These are phyloP conservation scores for Sporothrix pseudoabietina DNA, from an alignment of 2,329 filamentous ascomycete species.

Conservation along the genomic window DNA sequence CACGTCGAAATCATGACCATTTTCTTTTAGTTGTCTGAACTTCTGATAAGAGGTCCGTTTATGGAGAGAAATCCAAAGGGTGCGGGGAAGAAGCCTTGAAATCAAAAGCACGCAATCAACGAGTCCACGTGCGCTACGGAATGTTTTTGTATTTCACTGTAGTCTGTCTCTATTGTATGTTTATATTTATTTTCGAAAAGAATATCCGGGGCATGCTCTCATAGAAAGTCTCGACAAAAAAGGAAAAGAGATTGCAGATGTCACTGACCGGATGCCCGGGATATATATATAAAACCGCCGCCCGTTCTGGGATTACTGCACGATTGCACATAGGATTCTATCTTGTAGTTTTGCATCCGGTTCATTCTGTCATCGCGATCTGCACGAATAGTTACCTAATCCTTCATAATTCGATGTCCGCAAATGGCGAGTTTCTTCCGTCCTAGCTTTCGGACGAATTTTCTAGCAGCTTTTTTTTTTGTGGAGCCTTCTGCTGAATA, in stretches of 20 bases:
- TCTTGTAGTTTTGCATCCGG: not conserved
- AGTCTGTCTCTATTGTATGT: not conserved
- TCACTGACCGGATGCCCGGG: not conserved
- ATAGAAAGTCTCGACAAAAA: not conserved
- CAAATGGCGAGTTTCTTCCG: not conserved
- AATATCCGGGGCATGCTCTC: not conserved
- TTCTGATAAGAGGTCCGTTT: not conserved
- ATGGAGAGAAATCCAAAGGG: not conserved
- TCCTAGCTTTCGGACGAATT: constrained; percentile 9
- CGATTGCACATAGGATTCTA: not conserved
- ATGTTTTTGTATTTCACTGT: not conserved
- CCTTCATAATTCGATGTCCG: not conserved
- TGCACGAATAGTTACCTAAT: not conserved
- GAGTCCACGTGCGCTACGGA: not conserved
- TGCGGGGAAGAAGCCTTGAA: not conserved
- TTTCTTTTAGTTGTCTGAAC: not conserved
- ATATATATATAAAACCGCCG: too few relatives aligned
- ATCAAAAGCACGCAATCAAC: not conserved
- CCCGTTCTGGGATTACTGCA: not conserved
- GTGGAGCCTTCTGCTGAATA: constrained; percentile 12
- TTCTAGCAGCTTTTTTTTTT: not conserved
- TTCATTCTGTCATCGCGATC: not conserved
- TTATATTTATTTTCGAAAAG: not conserved
- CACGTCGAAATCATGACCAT: not conserved
- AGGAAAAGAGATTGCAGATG: not conserved